Evolutionary conservation across 305 asterid species (phyloP).

Genomic region (Fraxinus greggii): DNA sequence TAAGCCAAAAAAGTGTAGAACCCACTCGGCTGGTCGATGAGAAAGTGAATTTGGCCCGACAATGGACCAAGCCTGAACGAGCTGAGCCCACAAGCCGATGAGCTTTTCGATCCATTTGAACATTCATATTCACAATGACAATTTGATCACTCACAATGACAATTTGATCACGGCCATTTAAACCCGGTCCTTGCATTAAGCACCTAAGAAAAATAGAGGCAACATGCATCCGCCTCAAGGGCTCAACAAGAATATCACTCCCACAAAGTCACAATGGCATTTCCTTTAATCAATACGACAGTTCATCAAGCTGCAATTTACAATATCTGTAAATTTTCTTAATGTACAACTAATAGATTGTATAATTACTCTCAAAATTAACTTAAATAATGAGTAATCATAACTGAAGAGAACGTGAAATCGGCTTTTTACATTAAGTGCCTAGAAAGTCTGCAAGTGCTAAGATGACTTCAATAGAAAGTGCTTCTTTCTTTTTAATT

Average conservation of each 20-base stretch:
- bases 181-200: background rate
- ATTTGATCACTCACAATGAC: background rate
- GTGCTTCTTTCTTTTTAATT: background rate
- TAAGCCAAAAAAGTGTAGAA: background rate
- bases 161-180: background rate
- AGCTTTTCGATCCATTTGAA: background rate
- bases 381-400: background rate
- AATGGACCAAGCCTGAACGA: background rate
- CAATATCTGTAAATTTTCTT: slow-evolving; percentile 9
- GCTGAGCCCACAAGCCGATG: background rate
- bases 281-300: slow-evolving; percentile 1
- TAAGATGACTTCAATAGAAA: background rate
- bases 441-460: background rate
- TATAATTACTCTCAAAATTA: slow-evolving; percentile 12
- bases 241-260: background rate
- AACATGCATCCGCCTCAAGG: background rate
- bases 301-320: slow-evolving; percentile 12
- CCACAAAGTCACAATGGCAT: background rate
- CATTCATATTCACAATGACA: background rate
- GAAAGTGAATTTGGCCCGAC: background rate
- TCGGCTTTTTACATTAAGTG: background rate
- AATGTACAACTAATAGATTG: slow-evolving; percentile 16
- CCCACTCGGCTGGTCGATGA: background rate
- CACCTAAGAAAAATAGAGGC: background rate
- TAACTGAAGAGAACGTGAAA: background rate